Evolutionary conservation across 495 filamentous ascomycete genomes (phyloP).

Genomic region (Penicillium turbatum): DNA sequence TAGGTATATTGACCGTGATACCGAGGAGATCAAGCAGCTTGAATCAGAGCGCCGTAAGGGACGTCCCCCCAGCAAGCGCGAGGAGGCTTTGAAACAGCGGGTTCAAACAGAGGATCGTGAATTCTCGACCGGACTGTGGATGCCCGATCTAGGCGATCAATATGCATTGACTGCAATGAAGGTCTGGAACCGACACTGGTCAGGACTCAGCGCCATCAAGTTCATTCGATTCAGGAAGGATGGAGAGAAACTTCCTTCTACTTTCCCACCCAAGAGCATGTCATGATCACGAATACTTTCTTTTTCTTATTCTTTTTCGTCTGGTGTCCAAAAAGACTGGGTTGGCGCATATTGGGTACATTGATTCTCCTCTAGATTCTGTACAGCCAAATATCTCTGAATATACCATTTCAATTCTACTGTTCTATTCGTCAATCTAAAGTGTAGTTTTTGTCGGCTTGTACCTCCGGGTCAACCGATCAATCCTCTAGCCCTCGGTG

Average conservation of each 20-base stretch:
- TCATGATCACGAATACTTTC: constrained; percentile 33
- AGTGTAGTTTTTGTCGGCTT: not conserved
- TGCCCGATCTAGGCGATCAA: constrained; percentile 56
- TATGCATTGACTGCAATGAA: constrained; percentile 50
- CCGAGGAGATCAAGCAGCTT: constrained; percentile 67
- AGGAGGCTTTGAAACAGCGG: constrained; percentile 70
- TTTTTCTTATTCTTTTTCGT: constrained; percentile 10
- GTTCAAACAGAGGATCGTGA: constrained; percentile 71
- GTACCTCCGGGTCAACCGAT: not conserved
- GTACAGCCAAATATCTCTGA: constrained; percentile 9
- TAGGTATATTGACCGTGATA: constrained; percentile 74
- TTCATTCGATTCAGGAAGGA: constrained; percentile 58
- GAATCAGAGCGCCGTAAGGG: constrained; percentile 76
- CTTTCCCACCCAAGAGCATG: constrained; percentile 65
- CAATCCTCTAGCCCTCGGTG: not conserved
- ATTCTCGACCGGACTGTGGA: constrained; percentile 76
- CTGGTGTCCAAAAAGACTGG: constrained; percentile 13
- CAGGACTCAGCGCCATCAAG: constrained; percentile 53
- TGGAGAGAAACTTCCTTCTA: constrained; percentile 53
- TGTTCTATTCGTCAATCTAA: not conserved
- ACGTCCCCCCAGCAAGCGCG: constrained; percentile 69
- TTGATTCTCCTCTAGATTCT: constrained; percentile 11
- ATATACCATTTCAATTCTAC: constrained; percentile 9
- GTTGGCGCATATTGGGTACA: constrained; percentile 28
- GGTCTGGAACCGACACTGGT: constrained; percentile 61